Evolutionary conservation across 495 filamentous ascomycete species (phyloP).

Genomic region (Glutinoglossum americanum): DNA sequence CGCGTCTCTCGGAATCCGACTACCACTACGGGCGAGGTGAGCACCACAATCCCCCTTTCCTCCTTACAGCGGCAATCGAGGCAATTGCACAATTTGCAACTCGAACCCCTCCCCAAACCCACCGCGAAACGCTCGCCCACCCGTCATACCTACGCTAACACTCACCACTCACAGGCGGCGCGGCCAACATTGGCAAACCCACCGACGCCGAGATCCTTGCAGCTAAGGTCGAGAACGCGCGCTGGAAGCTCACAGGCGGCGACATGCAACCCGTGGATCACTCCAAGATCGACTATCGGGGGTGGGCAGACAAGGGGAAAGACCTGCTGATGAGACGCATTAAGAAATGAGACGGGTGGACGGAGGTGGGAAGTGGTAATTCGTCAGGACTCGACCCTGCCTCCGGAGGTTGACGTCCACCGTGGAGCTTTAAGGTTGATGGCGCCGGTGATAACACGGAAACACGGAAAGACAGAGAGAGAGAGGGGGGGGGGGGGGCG

Average conservation of each 20-base stretch:
- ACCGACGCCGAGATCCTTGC: background rate
- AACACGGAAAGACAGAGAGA: too few species aligned
- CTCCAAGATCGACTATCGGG: conserved; percentile 2
- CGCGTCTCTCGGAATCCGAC: background rate
- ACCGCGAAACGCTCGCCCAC: too few species aligned
- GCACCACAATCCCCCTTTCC: background rate
- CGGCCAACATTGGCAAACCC: background rate
- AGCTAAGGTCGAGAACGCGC: conserved; percentile 1
- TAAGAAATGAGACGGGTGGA: background rate
- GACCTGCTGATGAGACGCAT: background rate
- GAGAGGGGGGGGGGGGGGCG: too few species aligned
- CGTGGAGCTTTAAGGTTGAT: too few species aligned
- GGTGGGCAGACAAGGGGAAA: conserved; percentile 5
- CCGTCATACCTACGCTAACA: too few species aligned
- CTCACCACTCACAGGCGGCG: background rate
- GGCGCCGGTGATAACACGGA: too few species aligned
- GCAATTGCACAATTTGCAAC: too few species aligned
- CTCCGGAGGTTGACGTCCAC: background rate
- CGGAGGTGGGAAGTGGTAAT: background rate
- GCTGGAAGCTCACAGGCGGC: background rate
- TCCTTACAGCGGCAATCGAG: too few species aligned
- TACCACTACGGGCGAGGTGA: conserved; percentile 1
- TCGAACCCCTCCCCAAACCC: background rate
- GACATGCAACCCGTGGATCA: background rate
- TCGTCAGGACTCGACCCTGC: too few species aligned